phyloP scores from a whole-genome alignment of 345 rosid genomes.

The Eucalyptus rudis region DNA sequence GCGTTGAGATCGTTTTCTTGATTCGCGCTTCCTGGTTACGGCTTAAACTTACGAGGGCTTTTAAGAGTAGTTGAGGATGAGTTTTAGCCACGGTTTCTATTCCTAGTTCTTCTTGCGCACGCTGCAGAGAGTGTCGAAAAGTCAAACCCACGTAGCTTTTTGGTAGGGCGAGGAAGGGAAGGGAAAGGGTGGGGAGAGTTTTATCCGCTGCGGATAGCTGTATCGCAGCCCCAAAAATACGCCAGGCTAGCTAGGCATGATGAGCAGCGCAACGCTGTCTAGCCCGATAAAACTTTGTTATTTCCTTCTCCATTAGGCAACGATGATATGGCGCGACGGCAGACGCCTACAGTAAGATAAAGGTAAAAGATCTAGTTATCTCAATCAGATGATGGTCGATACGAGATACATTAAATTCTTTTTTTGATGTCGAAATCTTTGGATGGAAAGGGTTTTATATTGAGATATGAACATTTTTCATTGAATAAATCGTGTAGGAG shows the following conservation, averaged over 20 bases:
- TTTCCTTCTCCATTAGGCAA: not conserved
- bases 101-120: not conserved
- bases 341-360: not conserved
- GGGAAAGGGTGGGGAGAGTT: not conserved
- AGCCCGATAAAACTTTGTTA: not conserved
- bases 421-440: not conserved
- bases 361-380: not conserved
- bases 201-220: not conserved
- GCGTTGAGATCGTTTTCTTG: not conserved
- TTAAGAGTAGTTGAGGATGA: not conserved
- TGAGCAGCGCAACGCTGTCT: not conserved
- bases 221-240: not conserved
- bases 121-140: not conserved
- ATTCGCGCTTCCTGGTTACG: not conserved
- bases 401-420: accelerated
- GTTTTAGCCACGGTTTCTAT: not conserved
- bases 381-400: not conserved
- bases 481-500: not conserved
- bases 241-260: not conserved
- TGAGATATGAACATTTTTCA: not conserved
- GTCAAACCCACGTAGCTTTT: not conserved
- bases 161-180: not conserved
- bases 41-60: not conserved
- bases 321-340: not conserved
- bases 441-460: not conserved